Evolutionary conservation across 805 yeast genomes (phyloP).

Genomic region (Teunomyces funiuensis): DNA sequence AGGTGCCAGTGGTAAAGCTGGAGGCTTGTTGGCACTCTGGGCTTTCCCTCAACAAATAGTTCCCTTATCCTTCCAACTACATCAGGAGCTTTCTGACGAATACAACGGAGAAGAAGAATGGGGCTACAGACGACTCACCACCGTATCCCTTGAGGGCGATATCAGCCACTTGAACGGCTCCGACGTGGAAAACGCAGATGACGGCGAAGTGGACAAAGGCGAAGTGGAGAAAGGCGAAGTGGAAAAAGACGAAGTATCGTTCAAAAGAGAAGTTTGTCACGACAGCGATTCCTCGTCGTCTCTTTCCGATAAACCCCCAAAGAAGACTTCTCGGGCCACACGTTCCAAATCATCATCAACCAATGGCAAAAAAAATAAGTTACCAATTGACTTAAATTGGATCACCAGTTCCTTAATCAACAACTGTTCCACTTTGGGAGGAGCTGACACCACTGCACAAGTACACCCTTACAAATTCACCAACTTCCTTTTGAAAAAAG

Average conservation of each 20-base stretch:
- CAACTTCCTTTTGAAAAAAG: conserved; percentile 74
- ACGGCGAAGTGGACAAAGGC: conserved; percentile 16
- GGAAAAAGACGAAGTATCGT: conserved; percentile 13
- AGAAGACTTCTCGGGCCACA: conserved; percentile 38
- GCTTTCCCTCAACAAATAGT: conserved; percentile 96
- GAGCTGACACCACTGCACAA: conserved; percentile 87
- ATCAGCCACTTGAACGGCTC: conserved; percentile 36
- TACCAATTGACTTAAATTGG: conserved; percentile 77
- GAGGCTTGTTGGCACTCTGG: conserved; percentile 92
- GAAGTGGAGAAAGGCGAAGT: conserved; percentile 18
- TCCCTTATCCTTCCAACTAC: conserved; percentile 81
- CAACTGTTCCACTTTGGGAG: conserved; percentile 80
- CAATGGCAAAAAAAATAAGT: conserved; percentile 15
- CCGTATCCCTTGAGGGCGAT: conserved; percentile 86
- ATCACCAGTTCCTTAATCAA: conserved; percentile 60
- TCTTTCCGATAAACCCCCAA: conserved; percentile 28
- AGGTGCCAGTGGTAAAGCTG: conserved; percentile 97
- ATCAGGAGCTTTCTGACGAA: conserved; percentile 75
- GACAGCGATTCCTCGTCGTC: conserved; percentile 15
- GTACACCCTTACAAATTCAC: conserved; percentile 96
- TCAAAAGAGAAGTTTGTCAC: conserved; percentile 13
- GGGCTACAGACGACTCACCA: conserved; percentile 90
- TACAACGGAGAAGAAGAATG: conserved; percentile 83
- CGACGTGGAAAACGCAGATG: conserved; percentile 22
- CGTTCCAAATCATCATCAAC: conserved; percentile 10